Evolutionary conservation across 208 protist species (phyloP).

Genomic region (Vickermania ingenoplastis): DNA sequence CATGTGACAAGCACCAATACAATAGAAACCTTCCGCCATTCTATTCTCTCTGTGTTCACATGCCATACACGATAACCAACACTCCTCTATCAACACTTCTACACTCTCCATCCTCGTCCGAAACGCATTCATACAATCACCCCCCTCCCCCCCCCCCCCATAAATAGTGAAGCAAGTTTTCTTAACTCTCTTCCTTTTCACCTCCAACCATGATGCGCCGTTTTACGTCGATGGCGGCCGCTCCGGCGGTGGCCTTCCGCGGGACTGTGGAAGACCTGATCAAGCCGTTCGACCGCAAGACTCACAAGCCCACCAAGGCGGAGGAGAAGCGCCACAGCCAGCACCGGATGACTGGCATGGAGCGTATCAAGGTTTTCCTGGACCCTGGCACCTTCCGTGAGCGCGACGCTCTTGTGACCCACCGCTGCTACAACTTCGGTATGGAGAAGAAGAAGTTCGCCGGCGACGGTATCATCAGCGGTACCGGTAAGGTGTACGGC

Average conservation of each 20-base stretch:
- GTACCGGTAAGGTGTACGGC: slow-evolving; percentile 89
- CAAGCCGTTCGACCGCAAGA: slow-evolving; percentile 20
- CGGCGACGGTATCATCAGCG: slow-evolving; percentile 93
- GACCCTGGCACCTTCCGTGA: slow-evolving; percentile 91
- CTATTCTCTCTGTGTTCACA: no score
- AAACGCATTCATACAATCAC: not conserved
- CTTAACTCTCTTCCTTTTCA: not conserved
- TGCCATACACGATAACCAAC: no score
- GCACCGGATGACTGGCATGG: slow-evolving; percentile 91
- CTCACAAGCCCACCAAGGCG: slow-evolving; percentile 19
- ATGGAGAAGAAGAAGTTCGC: slow-evolving; percentile 79
- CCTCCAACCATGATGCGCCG: slow-evolving; percentile 21
- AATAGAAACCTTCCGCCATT: no score
- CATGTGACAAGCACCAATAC: no score
- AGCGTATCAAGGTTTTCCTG: slow-evolving; percentile 90
- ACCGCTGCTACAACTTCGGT: slow-evolving; percentile 91
- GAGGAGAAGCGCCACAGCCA: slow-evolving; percentile 78
- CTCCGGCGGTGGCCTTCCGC: slow-evolving; percentile 9
- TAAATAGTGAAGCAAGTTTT: not conserved
- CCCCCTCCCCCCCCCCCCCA: not conserved
- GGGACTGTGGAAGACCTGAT: slow-evolving; percentile 7
- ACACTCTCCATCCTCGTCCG: not conserved
- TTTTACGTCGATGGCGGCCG: slow-evolving; percentile 13
- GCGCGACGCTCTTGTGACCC: slow-evolving; percentile 86
- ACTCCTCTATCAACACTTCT: no score